phyloP scores from a whole-genome alignment of 768 basidiomycete genomes.

The Pleurotus tuber-regium region DNA sequence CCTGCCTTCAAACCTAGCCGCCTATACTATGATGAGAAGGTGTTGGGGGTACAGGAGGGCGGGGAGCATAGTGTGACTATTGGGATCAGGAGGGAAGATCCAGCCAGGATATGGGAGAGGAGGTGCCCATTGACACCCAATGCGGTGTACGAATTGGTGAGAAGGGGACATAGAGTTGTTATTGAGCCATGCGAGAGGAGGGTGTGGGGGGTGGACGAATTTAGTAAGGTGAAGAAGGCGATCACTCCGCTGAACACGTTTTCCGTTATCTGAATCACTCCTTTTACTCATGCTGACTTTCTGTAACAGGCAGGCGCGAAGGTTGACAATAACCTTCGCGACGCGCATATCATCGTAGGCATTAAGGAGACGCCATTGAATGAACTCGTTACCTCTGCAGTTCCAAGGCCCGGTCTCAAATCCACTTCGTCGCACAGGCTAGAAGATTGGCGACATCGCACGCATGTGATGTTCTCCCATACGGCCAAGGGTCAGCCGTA shows the following conservation, averaged over 20 bases:
- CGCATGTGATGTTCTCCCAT: conserved; percentile 91
- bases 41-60: no score
- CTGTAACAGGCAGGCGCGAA: conserved; percentile 71
- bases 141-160: conserved; percentile 60
- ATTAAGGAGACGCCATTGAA: conserved; percentile 84
- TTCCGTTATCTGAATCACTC: conserved; percentile 3
- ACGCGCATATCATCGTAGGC: conserved; percentile 76
- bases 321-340: conserved; percentile 50
- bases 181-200: conserved; percentile 76
- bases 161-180: conserved; percentile 55
- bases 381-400: conserved; percentile 51
- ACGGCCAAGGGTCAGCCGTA: conserved; percentile 86
- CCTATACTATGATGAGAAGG: no score
- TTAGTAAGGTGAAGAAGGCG: conserved; percentile 52
- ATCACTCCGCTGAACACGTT: background rate
- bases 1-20: no score
- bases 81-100: conserved; percentile 67
- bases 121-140: conserved; percentile 80
- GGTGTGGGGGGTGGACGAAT: conserved; percentile 66
- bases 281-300: conserved; percentile 12
- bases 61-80: conserved; percentile 26
- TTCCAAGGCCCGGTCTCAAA: conserved; percentile 23
- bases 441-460: conserved; percentile 37
- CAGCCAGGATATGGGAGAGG: conserved; percentile 81
- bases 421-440: background rate